phyloP scores from a whole-genome alignment of 441 rosid genomes.

The Erodium moschatum region DNA sequence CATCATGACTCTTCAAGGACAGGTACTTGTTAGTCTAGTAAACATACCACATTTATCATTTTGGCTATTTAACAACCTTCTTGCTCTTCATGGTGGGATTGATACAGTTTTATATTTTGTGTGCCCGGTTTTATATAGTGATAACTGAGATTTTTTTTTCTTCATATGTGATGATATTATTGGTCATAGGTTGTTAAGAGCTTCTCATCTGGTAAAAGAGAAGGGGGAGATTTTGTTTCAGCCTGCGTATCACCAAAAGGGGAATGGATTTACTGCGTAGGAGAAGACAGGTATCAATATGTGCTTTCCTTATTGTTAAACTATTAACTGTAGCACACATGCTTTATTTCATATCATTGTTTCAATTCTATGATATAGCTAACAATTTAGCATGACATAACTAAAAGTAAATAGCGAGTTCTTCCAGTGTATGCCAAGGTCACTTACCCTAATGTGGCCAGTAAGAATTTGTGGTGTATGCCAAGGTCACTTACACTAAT shows the following conservation, averaged over 20 bases:
- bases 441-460: too few relatives aligned
- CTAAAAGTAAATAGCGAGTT: neutral
- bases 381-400: neutral
- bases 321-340: neutral
- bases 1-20: slow-evolving; percentile 97
- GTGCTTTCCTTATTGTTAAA: slow-evolving; percentile 8
- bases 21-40: slow-evolving; percentile 36
- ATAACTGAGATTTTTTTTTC: too few relatives aligned
- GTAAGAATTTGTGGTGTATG: too few relatives aligned
- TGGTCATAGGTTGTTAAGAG: slow-evolving; percentile 84
- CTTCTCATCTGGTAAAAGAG: slow-evolving; percentile 95
- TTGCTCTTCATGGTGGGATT: too few relatives aligned
- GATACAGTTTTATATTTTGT: neutral
- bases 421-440: too few relatives aligned
- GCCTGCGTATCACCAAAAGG: slow-evolving; percentile 84
- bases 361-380: neutral
- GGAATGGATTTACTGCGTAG: slow-evolving; percentile 92
- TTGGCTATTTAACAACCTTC: too few relatives aligned
- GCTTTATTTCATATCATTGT: slow-evolving; percentile 1
- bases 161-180: neutral
- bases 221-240: slow-evolving; percentile 71
- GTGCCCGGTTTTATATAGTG: neutral
- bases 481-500: too few relatives aligned
- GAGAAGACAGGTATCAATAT: slow-evolving; percentile 71
- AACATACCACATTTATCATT: neutral